Evolutionary conservation across 257 asterid species (phyloP), one percentile per base, ranked within the genome.

Genomic region (Echites panduratus): DNA sequence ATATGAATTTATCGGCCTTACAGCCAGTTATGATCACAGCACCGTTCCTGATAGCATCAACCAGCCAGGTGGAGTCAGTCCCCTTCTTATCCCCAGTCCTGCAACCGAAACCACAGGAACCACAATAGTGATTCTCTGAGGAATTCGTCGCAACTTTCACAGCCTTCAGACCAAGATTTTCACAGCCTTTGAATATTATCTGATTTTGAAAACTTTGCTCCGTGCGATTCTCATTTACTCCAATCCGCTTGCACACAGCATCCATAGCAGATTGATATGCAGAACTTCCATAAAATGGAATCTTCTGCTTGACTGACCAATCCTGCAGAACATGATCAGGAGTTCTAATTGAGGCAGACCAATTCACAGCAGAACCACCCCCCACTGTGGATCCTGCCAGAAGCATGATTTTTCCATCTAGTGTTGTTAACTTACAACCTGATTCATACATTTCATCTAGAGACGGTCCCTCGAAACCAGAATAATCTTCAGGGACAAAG

Each of bases 31-130:
- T 61, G 77, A 93, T 87, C 10, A 93, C 89, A 0, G 97, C 96
- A 4, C 92, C 91, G 5, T 86, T 76, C 9, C 79, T 38, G 11
- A 93, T 96, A 17, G 98, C 98, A 69, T 93, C 97, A 4, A 89
- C 95, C 0, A 93, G 90, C 94, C 96, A 93, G 8, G 98, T 93
- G 45, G 92, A 66, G 32, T 88, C 95, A 0, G 91, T 76, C 41
- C 98, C 98, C 59, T 85, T 91, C 74, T 93, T 93, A 63, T 89
- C 96, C 12, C 97, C 98, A 59, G 85, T 82, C 81, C 83, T 85
- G 84, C 98, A 93, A 61, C 98, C 97, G 35, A 85, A 89, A 53
- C 96, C 64, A 72, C 98, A 93, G 43, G 98, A 89, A 71, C 98
- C 96, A 40, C 98, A 93, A 73, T 85, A 89, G 75, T 93, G 97